Percentiles rank a stretch among this genome's conserved stretches.
phyloP scores from a whole-genome alignment of 2,329 filamentous ascomycete species.

The Colletotrichum orchidophilum region DNA sequence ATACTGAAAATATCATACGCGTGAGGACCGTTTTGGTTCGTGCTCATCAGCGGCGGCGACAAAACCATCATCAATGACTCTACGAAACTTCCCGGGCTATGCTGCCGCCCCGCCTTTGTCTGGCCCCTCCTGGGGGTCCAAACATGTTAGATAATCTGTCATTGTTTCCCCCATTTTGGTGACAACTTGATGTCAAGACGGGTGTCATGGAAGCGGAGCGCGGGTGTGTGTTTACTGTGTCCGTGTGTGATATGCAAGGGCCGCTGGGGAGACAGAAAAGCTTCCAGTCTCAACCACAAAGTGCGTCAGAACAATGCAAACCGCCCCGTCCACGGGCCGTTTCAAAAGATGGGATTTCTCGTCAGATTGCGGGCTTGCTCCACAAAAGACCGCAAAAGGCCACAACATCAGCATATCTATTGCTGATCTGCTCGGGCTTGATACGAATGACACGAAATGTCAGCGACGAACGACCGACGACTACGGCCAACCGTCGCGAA shows the following conservation, averaged over 20 bases:
- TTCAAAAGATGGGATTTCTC: constrained; percentile 8
- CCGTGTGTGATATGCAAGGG: constrained; percentile 2
- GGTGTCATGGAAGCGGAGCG: background rate
- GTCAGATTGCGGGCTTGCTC: background rate
- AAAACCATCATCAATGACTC: constrained; percentile 5
- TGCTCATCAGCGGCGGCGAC: background rate
- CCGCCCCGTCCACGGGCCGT: background rate
- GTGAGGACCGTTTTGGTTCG: background rate
- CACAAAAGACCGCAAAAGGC: background rate
- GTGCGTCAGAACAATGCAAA: constrained; percentile 10
- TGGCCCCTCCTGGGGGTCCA: background rate
- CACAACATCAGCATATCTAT: background rate
- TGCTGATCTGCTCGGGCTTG: background rate
- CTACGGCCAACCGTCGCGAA: background rate
- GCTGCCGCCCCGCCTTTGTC: background rate
- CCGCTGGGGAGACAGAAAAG: background rate
- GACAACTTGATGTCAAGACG: constrained; percentile 5
- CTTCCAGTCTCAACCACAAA: constrained; percentile 2
- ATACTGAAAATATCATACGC: background rate
- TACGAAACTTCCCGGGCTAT: constrained; percentile 12
- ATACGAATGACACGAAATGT: constrained; percentile 8
- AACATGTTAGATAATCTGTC: constrained; percentile 9
- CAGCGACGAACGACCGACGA: background rate
- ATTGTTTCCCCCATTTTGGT: background rate
- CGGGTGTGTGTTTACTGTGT: background rate